Evolutionary conservation across 257 asterid genomes (phyloP), one percentile per base, ranked within the genome.

Genomic region (Lavandula angustifolia): DNA sequence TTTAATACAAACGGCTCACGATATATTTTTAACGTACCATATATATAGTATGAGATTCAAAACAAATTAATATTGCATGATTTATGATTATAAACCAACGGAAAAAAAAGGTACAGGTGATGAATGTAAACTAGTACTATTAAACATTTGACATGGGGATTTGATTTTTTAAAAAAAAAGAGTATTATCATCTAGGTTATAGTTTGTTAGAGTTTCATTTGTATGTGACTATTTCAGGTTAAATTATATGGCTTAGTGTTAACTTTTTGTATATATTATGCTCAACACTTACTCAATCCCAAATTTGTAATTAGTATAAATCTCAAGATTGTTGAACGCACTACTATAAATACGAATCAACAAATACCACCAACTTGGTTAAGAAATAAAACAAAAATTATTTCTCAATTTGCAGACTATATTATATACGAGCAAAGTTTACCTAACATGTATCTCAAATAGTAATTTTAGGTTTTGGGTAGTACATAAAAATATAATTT

Each of bases 101-200:
- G 27, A 22, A 22, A 22, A 10, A 42, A 12, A 3, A 44, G 17
- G 13, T 12, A 12, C 7, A 12, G 4, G 14, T 7, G 33, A 49
- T 22, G 27, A 18, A 18, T 10, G 37, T 22, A 12, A 32, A 55
- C 29, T 34, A 34, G 7, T 42, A 55, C 29, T 34, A 34, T 13
- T 42, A 16, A 70, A 59, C 68, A 52, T 75, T 69, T 68, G 50
- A 72, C 73, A 62, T 49, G 55, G 81, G 62, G 42, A 37, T 37
- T 31, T 34, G 43, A 22, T 22, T 22, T 22, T 22, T 22, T 46
- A 9, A 32, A 4, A 47, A 62, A 9, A 32, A 4, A 47, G 13
- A 32, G 44, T 33, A 62, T 7, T 13, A 32, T 14, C 32, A 31
- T 32, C 14, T 14, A 44, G 31, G 44, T 16, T 63, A 52, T 38